These are phyloP conservation scores for Geotrichum bryndzae DNA, from an alignment of 1,139 yeast genomes.

Conservation along the genomic window DNA sequence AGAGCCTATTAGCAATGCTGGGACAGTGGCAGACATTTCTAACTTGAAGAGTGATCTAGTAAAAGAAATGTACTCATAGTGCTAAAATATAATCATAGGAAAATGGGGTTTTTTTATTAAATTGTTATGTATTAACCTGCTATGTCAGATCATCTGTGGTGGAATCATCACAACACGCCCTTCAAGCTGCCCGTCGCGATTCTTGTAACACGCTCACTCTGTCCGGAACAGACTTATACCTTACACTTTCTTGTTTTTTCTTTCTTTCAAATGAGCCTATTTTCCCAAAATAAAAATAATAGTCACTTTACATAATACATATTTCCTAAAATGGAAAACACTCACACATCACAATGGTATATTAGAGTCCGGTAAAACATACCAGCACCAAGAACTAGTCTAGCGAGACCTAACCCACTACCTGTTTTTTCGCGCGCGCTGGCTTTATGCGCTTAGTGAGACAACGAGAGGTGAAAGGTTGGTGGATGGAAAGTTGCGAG, in stretches of 20 bases:
- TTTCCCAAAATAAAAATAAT: background rate
- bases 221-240: background rate
- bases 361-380: background rate
- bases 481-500: background rate
- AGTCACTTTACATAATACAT: background rate
- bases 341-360: background rate
- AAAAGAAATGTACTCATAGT: background rate
- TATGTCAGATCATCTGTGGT: too few species aligned
- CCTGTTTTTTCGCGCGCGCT: background rate
- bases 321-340: background rate
- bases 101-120: background rate
- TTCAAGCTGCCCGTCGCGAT: background rate
- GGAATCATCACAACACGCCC: background rate
- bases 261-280: background rate
- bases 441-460: background rate
- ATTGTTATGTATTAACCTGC: background rate
- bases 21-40: slow-evolving; percentile 5
- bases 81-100: background rate
- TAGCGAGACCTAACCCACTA: background rate
- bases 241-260: background rate
- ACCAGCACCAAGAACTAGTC: background rate
- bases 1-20: slow-evolving; percentile 1
- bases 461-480: background rate
- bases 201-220: background rate
- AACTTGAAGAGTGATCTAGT: background rate